A percentile compares a stretch with the other conserved stretches of the same genome.
Evolutionary conservation across 148 eudicot genomes (phyloP).

Genomic region (Rhododendron ovatum): DNA sequence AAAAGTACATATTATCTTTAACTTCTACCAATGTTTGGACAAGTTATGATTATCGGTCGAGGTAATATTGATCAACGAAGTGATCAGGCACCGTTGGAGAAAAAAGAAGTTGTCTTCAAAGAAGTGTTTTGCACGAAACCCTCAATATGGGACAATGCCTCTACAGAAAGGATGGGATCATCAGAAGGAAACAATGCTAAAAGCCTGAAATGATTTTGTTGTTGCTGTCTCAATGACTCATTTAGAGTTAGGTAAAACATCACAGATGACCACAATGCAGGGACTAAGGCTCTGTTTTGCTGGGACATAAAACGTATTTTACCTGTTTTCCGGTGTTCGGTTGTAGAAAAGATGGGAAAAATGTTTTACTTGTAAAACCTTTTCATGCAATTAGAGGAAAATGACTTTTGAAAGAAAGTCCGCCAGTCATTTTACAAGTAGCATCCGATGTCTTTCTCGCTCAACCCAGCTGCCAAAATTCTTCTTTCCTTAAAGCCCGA

Average conservation of each 20-base stretch:
- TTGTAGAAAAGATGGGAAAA: no score
- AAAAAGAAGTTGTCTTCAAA: not conserved
- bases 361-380: no score
- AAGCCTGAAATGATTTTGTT: not conserved
- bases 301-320: no score
- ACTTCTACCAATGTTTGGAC: not conserved
- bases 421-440: no score
- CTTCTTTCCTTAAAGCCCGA: no score
- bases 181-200: not conserved
- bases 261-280: not conserved
- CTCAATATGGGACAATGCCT: not conserved
- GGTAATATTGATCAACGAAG: not conserved
- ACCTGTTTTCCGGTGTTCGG: no score
- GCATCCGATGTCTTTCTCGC: no score
- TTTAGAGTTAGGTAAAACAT: not conserved
- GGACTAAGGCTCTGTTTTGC: no score
- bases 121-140: not conserved
- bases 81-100: not conserved
- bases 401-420: no score
- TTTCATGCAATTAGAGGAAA: no score
- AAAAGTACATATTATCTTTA: not conserved
- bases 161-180: not conserved
- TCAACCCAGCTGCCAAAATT: no score
- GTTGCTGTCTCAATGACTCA: not conserved
- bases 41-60: not conserved